Conservation (phyloP, 805 yeast species). For the Starmera quercuum region DNA sequence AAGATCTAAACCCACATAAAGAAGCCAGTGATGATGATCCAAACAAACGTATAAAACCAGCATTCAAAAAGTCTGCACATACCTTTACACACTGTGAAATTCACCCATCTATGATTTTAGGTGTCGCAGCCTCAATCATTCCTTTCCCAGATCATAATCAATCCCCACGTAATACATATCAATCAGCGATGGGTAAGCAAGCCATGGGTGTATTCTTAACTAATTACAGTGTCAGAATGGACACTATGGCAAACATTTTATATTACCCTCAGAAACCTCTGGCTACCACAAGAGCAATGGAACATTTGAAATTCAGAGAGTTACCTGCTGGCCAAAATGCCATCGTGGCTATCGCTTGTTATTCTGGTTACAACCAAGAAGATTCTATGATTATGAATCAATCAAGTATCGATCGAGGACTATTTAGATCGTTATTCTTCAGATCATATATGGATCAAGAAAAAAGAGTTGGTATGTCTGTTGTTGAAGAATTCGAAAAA, state of each 20-base stretch:
- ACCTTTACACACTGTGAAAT: slow-evolving; percentile 98
- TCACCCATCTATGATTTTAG: slow-evolving; percentile 97
- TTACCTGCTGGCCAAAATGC: slow-evolving; percentile 99
- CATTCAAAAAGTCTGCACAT: slow-evolving; percentile 51
- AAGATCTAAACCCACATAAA: slow-evolving; percentile 72
- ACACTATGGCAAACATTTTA: slow-evolving; percentile 96
- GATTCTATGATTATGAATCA: slow-evolving; percentile 99
- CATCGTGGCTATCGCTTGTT: slow-evolving; percentile 95
- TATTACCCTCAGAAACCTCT: slow-evolving; percentile 97
- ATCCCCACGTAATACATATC: slow-evolving; percentile 98
- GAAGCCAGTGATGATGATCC: slow-evolving; percentile 33
- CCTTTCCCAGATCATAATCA: slow-evolving; percentile 99
- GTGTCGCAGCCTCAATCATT: slow-evolving; percentile 97
- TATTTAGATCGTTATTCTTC: slow-evolving; percentile 92
- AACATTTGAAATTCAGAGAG: slow-evolving; percentile 92
- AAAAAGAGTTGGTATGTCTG: slow-evolving; percentile 96
- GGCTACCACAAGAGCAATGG: slow-evolving; percentile 98
- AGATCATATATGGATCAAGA: slow-evolving; percentile 98
- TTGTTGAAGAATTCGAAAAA: slow-evolving; percentile 95
- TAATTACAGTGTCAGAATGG: slow-evolving; percentile 95
- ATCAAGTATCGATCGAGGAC: slow-evolving; percentile 92
- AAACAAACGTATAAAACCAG: slow-evolving; percentile 80
- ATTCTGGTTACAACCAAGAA: slow-evolving; percentile 98
- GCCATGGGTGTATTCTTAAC: slow-evolving; percentile 99
- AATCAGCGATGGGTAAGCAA: slow-evolving; percentile 99